Evolutionary conservation across 257 asterid genomes (phyloP).

Genomic region (Knoxia roxburghii): DNA sequence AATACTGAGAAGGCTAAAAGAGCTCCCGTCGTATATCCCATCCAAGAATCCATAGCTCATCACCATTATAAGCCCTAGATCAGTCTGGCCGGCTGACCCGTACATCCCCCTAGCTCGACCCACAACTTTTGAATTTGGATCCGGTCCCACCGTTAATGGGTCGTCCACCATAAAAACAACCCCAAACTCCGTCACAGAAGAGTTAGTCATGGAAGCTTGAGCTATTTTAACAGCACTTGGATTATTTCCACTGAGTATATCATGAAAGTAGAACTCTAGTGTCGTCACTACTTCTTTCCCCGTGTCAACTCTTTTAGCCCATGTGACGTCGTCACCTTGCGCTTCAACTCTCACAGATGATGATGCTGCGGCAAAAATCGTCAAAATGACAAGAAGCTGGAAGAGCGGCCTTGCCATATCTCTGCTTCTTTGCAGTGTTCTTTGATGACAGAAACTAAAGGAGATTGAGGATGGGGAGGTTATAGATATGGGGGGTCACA

Average conservation of each 20-base stretch:
- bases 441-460: not conserved
- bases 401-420: constrained; percentile 8
- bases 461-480: no score
- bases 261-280: constrained; percentile 73
- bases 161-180: constrained; percentile 56
- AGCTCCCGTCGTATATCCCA: constrained; percentile 63
- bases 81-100: constrained; percentile 58
- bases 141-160: constrained; percentile 57
- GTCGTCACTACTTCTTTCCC: constrained; percentile 52
- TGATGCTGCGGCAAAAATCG: not conserved
- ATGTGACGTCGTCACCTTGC: constrained; percentile 8
- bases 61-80: constrained; percentile 55
- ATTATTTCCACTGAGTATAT: constrained; percentile 52
- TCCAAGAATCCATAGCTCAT: constrained; percentile 50
- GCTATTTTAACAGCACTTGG: constrained; percentile 52
- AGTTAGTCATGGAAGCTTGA: constrained; percentile 27
- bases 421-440: not conserved
- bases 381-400: not conserved
- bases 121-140: constrained; percentile 37
- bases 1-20: constrained; percentile 59
- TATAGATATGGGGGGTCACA: no score
- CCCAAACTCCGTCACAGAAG: constrained; percentile 46
- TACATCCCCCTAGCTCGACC: constrained; percentile 86
- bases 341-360: not conserved
- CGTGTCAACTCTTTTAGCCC: constrained; percentile 37